A percentile compares a stretch with the other conserved stretches of the same genome.
Conservation (phyloP, 2,329 filamentous ascomycete species). For the Fusarium sp. region DNA sequence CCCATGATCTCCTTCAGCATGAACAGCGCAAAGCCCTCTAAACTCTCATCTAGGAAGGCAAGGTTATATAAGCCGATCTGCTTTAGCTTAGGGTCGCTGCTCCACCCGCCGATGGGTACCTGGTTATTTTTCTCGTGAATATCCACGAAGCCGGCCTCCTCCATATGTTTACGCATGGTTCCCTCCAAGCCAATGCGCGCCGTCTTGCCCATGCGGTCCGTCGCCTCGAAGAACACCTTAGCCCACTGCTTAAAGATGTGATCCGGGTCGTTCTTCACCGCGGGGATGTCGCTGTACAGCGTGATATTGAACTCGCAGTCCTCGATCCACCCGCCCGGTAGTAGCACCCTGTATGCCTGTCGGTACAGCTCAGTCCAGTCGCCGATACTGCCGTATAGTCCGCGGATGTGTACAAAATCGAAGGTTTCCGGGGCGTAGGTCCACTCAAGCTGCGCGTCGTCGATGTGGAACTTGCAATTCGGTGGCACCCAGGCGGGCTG, state of each 20-base stretch:
- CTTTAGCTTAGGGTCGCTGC: constrained; percentile 54
- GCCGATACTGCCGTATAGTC: constrained; percentile 65
- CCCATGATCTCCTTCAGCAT: constrained; percentile 42
- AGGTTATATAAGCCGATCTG: constrained; percentile 51
- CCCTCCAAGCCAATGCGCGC: constrained; percentile 37
- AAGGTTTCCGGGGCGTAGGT: constrained; percentile 55
- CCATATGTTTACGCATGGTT: constrained; percentile 32
- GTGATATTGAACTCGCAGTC: constrained; percentile 34
- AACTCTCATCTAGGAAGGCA: constrained; percentile 37
- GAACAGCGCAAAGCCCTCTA: constrained; percentile 44
- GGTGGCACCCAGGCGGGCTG: constrained; percentile 46
- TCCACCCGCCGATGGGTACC: constrained; percentile 56
- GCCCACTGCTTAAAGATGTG: constrained; percentile 43
- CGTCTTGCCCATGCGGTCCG: constrained; percentile 39
- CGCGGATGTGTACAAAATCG: constrained; percentile 68
- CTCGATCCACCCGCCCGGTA: constrained; percentile 47
- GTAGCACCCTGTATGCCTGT: constrained; percentile 61
- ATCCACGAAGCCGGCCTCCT: constrained; percentile 48
- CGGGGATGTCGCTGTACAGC: constrained; percentile 16
- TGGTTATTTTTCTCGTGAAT: constrained; percentile 46
- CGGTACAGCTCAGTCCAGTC: constrained; percentile 66
- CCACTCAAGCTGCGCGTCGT: constrained; percentile 56
- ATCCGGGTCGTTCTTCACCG: constrained; percentile 10
- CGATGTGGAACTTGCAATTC: constrained; percentile 48
- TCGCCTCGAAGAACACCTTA: constrained; percentile 41